Evolutionary conservation across 2,329 filamentous ascomycete genomes (phyloP).

Genomic region (Fusarium circinatum): DNA sequence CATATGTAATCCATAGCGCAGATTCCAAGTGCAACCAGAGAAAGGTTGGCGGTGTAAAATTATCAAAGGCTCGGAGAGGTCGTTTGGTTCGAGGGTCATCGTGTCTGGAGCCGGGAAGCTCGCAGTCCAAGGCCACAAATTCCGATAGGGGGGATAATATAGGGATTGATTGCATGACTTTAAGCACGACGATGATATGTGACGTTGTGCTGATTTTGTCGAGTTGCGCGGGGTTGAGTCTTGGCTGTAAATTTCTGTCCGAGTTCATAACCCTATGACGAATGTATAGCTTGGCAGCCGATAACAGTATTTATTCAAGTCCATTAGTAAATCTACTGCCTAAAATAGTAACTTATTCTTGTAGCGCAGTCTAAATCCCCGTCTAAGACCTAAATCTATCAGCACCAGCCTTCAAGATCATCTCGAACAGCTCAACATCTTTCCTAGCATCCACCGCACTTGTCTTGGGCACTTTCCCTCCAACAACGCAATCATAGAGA

Average conservation of each 20-base stretch:
- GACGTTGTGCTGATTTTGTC: background rate
- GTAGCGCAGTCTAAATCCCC: fast-evolving
- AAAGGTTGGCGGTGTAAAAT: background rate
- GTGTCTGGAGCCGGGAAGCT: background rate
- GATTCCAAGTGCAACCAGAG: background rate
- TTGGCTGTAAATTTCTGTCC: background rate
- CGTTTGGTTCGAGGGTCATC: background rate
- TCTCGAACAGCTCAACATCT: constrained; percentile 45
- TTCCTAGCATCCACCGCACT: constrained; percentile 43
- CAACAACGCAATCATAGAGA: constrained; percentile 45
- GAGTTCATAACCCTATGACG: background rate
- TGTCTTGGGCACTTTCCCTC: constrained; percentile 43
- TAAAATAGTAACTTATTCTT: background rate
- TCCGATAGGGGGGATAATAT: too few relatives aligned
- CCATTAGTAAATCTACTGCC: fast-evolving
- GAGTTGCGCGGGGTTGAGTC: background rate
- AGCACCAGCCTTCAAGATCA: background rate
- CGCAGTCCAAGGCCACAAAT: background rate
- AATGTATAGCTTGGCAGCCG: background rate
- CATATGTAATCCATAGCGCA: background rate
- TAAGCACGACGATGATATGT: too few relatives aligned
- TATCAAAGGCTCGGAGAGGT: background rate
- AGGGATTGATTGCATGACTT: fast-evolving
- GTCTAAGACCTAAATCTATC: background rate
- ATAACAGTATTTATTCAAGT: background rate